Evolutionary conservation across 2,329 filamentous ascomycete species (phyloP).

Genomic region (Hypoxylon sp.): DNA sequence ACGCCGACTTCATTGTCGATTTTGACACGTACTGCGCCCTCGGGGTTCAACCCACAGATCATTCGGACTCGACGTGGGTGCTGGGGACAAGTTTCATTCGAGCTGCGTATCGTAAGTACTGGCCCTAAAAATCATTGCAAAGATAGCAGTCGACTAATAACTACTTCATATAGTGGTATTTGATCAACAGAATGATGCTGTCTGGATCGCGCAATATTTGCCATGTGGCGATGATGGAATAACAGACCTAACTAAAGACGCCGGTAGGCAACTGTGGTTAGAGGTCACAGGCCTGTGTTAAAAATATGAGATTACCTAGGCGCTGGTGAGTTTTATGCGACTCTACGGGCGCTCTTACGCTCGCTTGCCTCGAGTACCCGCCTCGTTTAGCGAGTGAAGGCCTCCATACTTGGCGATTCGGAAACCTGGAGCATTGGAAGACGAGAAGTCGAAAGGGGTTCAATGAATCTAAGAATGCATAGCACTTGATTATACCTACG

Average conservation of each 20-base stretch:
- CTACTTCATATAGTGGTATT: conserved; percentile 54
- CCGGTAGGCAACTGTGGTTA: conserved; percentile 51
- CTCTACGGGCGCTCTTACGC: neutral
- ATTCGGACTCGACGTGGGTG: conserved; percentile 53
- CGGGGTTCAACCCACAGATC: conserved; percentile 56
- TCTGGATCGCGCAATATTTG: conserved; percentile 59
- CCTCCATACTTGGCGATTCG: neutral
- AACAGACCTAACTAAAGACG: conserved; percentile 54
- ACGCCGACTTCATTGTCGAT: conserved; percentile 61
- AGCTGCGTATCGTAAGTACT: conserved; percentile 55
- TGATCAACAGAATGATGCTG: conserved; percentile 56
- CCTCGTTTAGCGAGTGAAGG: neutral
- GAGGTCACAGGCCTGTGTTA: conserved; percentile 55
- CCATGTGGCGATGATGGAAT: conserved; percentile 57
- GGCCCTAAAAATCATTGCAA: neutral
- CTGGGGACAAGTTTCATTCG: conserved; percentile 58
- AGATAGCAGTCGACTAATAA: conserved; percentile 21
- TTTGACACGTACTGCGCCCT: conserved; percentile 56
- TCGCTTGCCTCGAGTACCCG: neutral
- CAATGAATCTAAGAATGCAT: neutral
- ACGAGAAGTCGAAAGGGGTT: neutral
- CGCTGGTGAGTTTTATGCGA: neutral
- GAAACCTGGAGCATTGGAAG: neutral
- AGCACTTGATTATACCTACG: conserved; percentile 6
- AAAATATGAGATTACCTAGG: neutral